These are phyloP conservation scores for Phytophthora idaei DNA, from an alignment of 352 stramenopile genomes.

Conservation along the genomic window DNA sequence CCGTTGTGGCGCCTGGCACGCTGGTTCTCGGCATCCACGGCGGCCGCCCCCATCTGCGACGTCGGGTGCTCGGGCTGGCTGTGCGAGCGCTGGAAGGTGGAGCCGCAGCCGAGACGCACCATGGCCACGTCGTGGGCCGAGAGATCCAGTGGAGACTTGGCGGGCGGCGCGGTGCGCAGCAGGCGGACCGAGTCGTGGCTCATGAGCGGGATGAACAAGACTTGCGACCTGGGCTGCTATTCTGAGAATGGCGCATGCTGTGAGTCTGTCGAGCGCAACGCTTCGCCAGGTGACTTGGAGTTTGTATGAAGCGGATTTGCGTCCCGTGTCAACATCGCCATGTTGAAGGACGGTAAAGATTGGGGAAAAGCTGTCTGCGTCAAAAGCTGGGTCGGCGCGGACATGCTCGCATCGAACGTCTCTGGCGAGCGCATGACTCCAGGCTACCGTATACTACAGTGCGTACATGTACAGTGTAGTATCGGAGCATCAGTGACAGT, in stretches of 20 bases:
- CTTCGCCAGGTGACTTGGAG: constrained; percentile 5
- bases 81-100: constrained; percentile 54
- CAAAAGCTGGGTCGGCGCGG: background rate
- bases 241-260: constrained; percentile 12
- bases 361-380: constrained; percentile 4
- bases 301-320: constrained; percentile 1
- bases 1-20: constrained; percentile 37
- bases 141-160: constrained; percentile 32
- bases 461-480: too few relatives aligned
- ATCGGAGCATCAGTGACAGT: too few relatives aligned
- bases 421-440: too few relatives aligned
- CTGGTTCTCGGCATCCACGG: constrained; percentile 53
- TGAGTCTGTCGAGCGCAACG: constrained; percentile 12
- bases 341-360: constrained; percentile 14
- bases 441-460: too few relatives aligned
- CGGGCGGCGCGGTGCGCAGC: constrained; percentile 22
- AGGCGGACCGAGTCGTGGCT: constrained; percentile 24
- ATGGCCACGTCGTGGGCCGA: constrained; percentile 38
- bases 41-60: constrained; percentile 55
- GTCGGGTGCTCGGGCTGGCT: constrained; percentile 66
- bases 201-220: constrained; percentile 3
- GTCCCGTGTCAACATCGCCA: constrained; percentile 15
- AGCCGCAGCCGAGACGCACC: constrained; percentile 32
- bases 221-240: constrained; percentile 4
- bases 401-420: constrained; percentile 1